Evolutionary conservation across 2,329 filamentous ascomycete genomes (phyloP), one percentile per base, ranked within the genome.

Genomic region (Fusarium buharicum): DNA sequence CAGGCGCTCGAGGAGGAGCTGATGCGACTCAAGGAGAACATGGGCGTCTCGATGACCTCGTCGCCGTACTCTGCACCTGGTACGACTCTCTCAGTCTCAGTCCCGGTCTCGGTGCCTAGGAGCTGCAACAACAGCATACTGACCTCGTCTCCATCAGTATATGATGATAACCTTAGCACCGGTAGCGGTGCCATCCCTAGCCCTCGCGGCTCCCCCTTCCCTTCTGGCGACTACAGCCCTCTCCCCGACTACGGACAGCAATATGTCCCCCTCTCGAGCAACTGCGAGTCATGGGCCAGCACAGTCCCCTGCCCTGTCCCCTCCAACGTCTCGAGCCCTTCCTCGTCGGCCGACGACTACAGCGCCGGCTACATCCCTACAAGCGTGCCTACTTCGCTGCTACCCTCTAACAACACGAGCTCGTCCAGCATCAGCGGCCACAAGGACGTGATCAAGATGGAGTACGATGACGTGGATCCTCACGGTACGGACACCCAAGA

Each of bases 1-100:
- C 79, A 79, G 67, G 77, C 77, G 30, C 79, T 87, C 44, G 83
- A 86, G 70, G 77, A 82, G 24, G 82, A 86, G 73, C 72, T 86
- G 31, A 73, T 72, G 57, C 74, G 75, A 17, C 70, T 84, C 55
- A 77, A 76, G 64, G 78, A 83, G 64, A 77, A 72, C 61, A 74
- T 83, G 70, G 78, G 79, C 44, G 72, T 81, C 40, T 75, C 77
- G 34, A 72, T 75, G 50, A 76, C 73, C 39, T 75, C 78, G 24
- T 76, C 75, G 17, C 73, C 77, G 33, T 81, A 80, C 67, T 76
- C 77, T 49, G 68, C 73, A 48, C 72, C 77, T 71, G 76, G 79
- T 79, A 78, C 37, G 39, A 39, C 34, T 30, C 27, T 52, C 44
- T 55, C 47, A 24, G 55, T 53, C 31, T 46, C 59, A 31, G 39